Conservation (phyloP, 2,329 filamentous ascomycete species). For the Xylariales sp. region DNA sequence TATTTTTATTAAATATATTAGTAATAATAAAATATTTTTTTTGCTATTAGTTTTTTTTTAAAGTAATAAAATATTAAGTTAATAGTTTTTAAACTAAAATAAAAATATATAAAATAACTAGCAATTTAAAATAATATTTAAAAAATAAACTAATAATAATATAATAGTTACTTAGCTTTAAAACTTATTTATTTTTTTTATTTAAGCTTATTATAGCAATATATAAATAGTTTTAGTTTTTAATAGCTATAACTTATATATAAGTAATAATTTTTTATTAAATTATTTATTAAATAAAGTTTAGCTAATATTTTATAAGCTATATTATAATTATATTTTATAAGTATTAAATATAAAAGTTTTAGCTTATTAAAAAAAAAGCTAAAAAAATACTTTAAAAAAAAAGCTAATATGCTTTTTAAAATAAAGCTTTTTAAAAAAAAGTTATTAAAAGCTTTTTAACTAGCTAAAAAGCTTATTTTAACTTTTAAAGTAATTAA, state of each 20-base stretch:
- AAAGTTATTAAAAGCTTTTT: background rate
- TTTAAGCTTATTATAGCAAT: background rate
- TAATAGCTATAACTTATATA: conserved; percentile 12
- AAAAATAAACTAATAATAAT: background rate
- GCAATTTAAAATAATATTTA: background rate
- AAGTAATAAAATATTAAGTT: too few species aligned
- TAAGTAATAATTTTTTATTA: conserved; percentile 1
- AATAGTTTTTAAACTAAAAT: too few species aligned
- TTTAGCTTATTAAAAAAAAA: too few species aligned
- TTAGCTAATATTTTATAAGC: background rate
- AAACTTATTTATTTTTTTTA: conserved; percentile 1
- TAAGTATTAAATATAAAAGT: too few species aligned
- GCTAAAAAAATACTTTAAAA: too few species aligned
- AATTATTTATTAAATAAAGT: background rate
- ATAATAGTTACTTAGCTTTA: background rate
- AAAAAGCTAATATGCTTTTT: background rate
- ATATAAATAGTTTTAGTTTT: conserved; percentile 8
- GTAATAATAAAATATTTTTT: too few species aligned
- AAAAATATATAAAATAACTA: too few species aligned
- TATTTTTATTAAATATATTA: too few species aligned
- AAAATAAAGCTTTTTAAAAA: background rate
- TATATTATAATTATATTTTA: too few species aligned
- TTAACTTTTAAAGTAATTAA: background rate
- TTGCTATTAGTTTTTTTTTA: too few species aligned
- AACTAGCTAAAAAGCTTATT: too few species aligned